Evolutionary conservation across 148 eudicot species (phyloP).

Genomic region (Simmondsia chinensis): DNA sequence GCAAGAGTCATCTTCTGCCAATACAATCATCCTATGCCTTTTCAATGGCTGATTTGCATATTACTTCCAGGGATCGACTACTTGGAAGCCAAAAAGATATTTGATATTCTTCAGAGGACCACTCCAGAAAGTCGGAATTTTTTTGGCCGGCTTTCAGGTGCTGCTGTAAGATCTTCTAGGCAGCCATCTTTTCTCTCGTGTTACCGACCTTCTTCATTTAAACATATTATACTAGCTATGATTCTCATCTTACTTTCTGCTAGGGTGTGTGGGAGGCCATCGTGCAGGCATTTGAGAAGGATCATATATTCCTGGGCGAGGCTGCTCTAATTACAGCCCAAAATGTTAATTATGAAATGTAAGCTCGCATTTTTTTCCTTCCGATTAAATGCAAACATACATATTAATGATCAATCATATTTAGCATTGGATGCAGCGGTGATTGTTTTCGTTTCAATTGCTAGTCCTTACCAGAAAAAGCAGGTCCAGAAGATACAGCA

Average conservation of each 20-base stretch:
- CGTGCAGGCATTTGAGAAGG: slow-evolving; percentile 84
- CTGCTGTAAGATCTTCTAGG: slow-evolving; percentile 57
- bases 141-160: slow-evolving; percentile 97
- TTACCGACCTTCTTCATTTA: neutral
- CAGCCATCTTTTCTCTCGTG: neutral
- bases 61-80: slow-evolving; percentile 56
- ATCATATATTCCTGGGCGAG: slow-evolving; percentile 80
- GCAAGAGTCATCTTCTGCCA: too few relatives aligned
- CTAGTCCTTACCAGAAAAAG: slow-evolving; percentile 88
- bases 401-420: slow-evolving; percentile 5
- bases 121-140: slow-evolving; percentile 89
- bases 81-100: slow-evolving; percentile 78
- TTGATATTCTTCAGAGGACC: slow-evolving; percentile 59
- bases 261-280: slow-evolving; percentile 96
- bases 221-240: neutral
- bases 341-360: slow-evolving; percentile 97
- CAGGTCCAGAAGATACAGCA: slow-evolving; percentile 92
- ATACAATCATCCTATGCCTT: too few relatives aligned
- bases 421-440: slow-evolving; percentile 8
- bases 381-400: neutral
- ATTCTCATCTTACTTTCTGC: slow-evolving; percentile 4
- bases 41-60: neutral
- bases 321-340: slow-evolving; percentile 94
- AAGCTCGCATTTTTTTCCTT: slow-evolving; percentile 14
- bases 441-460: slow-evolving; percentile 16